Evolutionary conservation across 495 filamentous ascomycete genomes (phyloP), one percentile per base, ranked within the genome.

Genomic region (Neurospora sp.): DNA sequence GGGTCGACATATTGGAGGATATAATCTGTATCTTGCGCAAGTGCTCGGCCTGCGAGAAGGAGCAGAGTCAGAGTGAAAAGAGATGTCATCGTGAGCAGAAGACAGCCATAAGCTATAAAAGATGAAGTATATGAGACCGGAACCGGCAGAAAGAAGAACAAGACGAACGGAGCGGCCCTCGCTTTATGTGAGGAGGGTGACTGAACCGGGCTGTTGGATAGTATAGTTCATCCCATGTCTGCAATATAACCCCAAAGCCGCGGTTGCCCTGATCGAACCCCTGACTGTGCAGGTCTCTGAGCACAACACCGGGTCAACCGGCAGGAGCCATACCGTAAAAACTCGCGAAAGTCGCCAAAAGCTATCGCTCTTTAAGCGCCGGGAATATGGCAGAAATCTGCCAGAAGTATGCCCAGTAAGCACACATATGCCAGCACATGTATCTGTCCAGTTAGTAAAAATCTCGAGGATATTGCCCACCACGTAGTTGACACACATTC

Each of bases 1-100:
- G 88, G 86, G 78, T 90, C 85, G 73, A 86, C 80, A 70, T 82
- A 85, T 2, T 73, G 72, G 20, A 86, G 75, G 59, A 80, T 79
- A 53, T 85, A 80, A 72, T 82, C 81, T 35, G 70, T 70, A 40
- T 77, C 79, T 20, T 70, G 70, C 12, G 76, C 71, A 22, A 75
- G 61, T 16, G 71, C 70, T 31, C 14, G 22, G 35, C 6, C 37
- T 37, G 41, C 20, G 8, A 76, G 70, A 14, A 48, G 17, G 42
- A 75, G 71, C 70, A 68, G 77, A 31, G 68, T 73, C 38, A 73
- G 17, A 14, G 72, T 40, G 68, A 68, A 8, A 39, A 71, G 45
- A 37, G n/a, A 44, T 20, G 40, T 17, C 75, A 77, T 74, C 44
- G 5, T 53, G 27, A 40, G 12, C 16, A 37, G 41, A n/a, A 61